Evolutionary conservation across 345 rosid species (phyloP), one percentile per base, ranked within the genome.

Genomic region (Trapa incisa): DNA sequence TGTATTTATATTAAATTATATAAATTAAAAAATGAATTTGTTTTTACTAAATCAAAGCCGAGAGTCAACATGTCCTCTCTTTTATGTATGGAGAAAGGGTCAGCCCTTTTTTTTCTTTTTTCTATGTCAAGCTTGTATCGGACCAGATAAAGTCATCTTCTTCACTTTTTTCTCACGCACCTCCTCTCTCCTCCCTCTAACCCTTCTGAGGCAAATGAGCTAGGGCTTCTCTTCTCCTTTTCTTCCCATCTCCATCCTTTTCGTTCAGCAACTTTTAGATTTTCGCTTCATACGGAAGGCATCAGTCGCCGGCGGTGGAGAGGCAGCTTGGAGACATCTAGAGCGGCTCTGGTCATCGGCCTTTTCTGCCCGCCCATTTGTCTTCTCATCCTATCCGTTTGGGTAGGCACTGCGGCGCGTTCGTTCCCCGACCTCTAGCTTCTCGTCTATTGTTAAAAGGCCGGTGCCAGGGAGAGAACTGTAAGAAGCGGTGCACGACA

Each of bases 321-420:
- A 73, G 80, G 84, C 29, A 22, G 29, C 29, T 66, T 79, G 73
- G 89, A 80, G 81, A 80, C 93, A 83, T 80, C 82, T 79, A 83
- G 81, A 69, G 80, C 75, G 57, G 70, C 16, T 53, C 67, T 72
- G 64, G 42, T 36, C 47, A 22, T 22, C 29, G 10, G 16, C 22
- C 13, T 42, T 42, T 61, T 68, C 66, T 63, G 76, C 73, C 37
- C 47, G 12, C 68, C 84, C 86, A 73, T 78, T 41, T 83, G 84
- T 83, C 85, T 82, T 87, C 78, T 83, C 88, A 70, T 77, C 86
- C 87, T 88, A 91, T 87, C 84, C 64, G 11, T 70, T 22, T 3
- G 32, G 48, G 4, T 8, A 1, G 29, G 29, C 29, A 22, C 29
- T 22, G 29, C 29, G 29, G 29, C 29, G 29, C 29, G 29, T 22